These are phyloP conservation scores for Ilex asprella DNA, from an alignment of 257 asterid genomes.

Conservation along the genomic window DNA sequence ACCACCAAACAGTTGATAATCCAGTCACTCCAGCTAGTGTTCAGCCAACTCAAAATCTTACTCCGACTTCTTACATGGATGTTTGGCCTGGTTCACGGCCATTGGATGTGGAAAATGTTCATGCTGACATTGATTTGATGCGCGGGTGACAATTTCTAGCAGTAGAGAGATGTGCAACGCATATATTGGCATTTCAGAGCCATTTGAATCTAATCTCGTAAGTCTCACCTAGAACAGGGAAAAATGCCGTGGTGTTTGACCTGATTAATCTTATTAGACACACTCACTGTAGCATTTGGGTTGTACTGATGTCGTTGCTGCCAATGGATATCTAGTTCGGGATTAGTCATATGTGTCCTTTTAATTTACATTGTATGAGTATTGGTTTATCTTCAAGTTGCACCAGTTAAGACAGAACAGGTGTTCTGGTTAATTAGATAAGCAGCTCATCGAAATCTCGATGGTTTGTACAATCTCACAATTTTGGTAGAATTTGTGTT, in stretches of 20 bases:
- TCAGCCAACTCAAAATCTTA: slow-evolving; percentile 42
- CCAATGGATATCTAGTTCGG: slow-evolving; percentile 10
- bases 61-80: slow-evolving; percentile 36
- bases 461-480: too few species aligned
- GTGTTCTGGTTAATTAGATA: too few species aligned
- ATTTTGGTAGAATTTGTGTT: too few species aligned
- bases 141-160: slow-evolving; percentile 20
- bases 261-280: too few species aligned
- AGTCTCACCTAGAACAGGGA: too few species aligned
- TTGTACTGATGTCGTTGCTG: slow-evolving; percentile 16
- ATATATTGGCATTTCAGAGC: slow-evolving; percentile 13
- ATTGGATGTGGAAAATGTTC: slow-evolving; percentile 23
- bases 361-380: too few species aligned
- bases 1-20: slow-evolving; percentile 24
- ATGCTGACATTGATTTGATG: slow-evolving; percentile 44
- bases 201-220: too few species aligned
- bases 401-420: too few species aligned
- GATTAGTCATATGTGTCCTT: too few species aligned
- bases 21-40: slow-evolving; percentile 27
- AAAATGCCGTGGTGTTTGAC: too few species aligned
- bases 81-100: slow-evolving; percentile 47
- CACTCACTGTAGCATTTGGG: background rate
- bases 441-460: too few species aligned
- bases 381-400: too few species aligned
- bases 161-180: slow-evolving; percentile 20